These are phyloP conservation scores for Clarireedia monteithiana DNA, from an alignment of 2,329 filamentous ascomycete genomes.

Conservation along the genomic window DNA sequence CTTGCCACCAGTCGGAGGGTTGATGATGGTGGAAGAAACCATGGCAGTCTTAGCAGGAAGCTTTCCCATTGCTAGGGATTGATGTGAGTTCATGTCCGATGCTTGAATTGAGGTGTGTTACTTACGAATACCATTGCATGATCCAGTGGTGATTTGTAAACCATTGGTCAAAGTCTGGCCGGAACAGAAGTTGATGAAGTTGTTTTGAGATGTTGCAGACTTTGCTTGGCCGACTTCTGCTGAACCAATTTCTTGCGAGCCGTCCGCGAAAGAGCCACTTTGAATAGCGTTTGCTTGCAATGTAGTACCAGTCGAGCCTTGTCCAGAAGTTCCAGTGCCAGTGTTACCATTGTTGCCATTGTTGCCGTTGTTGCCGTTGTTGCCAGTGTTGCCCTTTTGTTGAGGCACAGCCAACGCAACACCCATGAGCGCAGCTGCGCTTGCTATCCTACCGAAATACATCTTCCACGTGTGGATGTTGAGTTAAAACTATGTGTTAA, in stretches of 20 bases:
- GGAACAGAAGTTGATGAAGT: conserved; percentile 26
- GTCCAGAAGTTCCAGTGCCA: background rate
- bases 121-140: conserved; percentile 43
- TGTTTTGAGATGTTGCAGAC: conserved; percentile 22
- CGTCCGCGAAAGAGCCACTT: conserved; percentile 17
- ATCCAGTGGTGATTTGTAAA: conserved; percentile 47
- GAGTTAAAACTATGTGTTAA: background rate
- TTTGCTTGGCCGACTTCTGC: conserved; percentile 20
- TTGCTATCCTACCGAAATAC: conserved; percentile 20
- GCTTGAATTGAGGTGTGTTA: conserved; percentile 16
- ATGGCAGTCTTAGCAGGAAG: conserved; percentile 27
- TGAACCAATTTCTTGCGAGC: conserved; percentile 16
- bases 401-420: conserved; percentile 15
- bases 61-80: conserved; percentile 27
- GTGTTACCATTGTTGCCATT: background rate
- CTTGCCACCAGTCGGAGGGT: conserved; percentile 19
- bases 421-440: conserved; percentile 20
- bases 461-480: conserved; percentile 4
- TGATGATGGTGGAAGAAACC: conserved; percentile 26
- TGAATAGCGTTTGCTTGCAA: conserved; percentile 20
- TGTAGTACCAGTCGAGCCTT: conserved; percentile 14
- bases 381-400: conserved; percentile 2
- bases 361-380: background rate
- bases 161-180: conserved; percentile 47
- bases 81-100: background rate